Evolutionary conservation across 2,329 filamentous ascomycete genomes (phyloP).

Genomic region (Colletotrichum sp.): DNA sequence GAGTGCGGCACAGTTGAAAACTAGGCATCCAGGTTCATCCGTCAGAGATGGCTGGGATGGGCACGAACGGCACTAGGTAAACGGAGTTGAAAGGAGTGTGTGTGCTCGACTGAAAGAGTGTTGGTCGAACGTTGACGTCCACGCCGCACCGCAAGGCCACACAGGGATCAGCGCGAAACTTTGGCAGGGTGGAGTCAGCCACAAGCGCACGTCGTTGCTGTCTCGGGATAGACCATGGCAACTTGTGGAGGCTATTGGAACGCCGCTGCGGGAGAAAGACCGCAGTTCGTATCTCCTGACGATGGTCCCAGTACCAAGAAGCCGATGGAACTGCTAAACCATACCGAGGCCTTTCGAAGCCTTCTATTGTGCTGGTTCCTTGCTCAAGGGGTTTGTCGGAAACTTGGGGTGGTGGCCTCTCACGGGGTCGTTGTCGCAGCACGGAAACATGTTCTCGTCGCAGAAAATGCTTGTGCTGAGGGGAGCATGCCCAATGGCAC

Average conservation of each 20-base stretch:
- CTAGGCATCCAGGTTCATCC: neutral
- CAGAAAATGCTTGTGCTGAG: slow-evolving; percentile 7
- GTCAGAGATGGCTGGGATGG: neutral
- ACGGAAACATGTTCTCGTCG: slow-evolving; percentile 6
- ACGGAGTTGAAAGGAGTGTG: neutral
- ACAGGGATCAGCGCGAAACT: slow-evolving; percentile 4
- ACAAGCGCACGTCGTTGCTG: neutral
- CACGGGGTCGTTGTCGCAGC: neutral
- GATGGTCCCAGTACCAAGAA: neutral
- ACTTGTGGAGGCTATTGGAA: neutral
- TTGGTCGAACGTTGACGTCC: neutral
- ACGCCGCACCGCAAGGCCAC: neutral
- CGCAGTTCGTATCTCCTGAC: neutral
- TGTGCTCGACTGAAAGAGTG: neutral
- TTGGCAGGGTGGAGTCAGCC: slow-evolving; percentile 9
- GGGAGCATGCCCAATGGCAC: neutral
- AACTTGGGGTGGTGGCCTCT: neutral
- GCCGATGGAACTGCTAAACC: neutral
- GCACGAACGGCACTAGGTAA: neutral
- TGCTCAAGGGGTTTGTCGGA: neutral
- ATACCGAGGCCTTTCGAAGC: neutral
- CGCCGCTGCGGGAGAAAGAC: slow-evolving; percentile 5
- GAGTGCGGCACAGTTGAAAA: neutral
- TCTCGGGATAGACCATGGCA: neutral
- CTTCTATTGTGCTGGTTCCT: neutral